Conservation (phyloP, 129 eudicot species). For the Saussurea involucrata region DNA sequence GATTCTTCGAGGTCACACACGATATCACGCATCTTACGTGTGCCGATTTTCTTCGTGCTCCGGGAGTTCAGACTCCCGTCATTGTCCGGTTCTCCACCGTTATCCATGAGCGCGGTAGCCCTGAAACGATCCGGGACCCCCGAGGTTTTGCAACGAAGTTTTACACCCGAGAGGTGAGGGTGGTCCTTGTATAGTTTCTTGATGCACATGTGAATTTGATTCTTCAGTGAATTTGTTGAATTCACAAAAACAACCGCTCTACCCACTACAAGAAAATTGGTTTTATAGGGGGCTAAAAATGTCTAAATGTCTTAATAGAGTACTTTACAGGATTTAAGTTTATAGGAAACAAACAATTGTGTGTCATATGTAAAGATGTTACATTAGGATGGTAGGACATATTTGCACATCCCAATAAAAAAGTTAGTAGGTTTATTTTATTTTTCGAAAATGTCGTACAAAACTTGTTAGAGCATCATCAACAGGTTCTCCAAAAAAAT, state of each 20-base stretch:
- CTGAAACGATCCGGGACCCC: constrained; percentile 74
- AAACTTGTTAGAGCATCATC: no score
- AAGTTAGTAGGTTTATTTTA: no score
- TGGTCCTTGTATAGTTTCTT: background rate
- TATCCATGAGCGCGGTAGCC: constrained; percentile 78
- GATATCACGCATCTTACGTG: constrained; percentile 58
- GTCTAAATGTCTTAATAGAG: background rate
- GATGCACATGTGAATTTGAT: background rate
- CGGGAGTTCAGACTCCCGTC: constrained; percentile 71
- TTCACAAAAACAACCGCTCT: background rate
- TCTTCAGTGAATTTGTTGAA: background rate
- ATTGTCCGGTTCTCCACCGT: constrained; percentile 79
- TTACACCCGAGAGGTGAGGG: constrained; percentile 62
- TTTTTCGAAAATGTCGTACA: no score
- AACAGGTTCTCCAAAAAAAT: no score
- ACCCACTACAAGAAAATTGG: background rate
- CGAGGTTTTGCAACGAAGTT: constrained; percentile 68
- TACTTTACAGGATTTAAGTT: no score
- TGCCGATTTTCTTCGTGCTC: constrained; percentile 73
- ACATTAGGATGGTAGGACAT: background rate
- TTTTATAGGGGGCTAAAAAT: background rate
- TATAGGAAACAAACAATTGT: no score
- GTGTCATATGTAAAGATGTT: background rate
- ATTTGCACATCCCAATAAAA: background rate
- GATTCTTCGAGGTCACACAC: constrained; percentile 72